A percentile compares a stretch with the other conserved stretches of the same genome.
These are phyloP conservation scores for Aureobasidium sp. DNA, from an alignment of 2,329 filamentous ascomycete genomes.

Conservation along the genomic window DNA sequence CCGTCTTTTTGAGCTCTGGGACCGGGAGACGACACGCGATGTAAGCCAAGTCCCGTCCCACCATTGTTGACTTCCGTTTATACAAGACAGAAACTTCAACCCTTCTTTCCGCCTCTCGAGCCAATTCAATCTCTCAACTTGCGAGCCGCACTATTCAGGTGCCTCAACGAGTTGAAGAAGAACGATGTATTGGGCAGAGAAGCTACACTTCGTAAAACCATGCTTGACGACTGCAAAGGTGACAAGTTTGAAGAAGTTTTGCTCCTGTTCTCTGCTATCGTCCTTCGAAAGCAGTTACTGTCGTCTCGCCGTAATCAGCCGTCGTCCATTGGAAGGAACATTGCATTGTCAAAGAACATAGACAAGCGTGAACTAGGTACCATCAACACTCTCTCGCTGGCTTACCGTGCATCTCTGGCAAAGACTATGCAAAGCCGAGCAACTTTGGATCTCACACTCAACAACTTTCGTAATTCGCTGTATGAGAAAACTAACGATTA, in stretches of 20 bases:
- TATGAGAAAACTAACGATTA: conserved; percentile 54
- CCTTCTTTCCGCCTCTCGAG: conserved; percentile 85
- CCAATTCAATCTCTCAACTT: conserved; percentile 87
- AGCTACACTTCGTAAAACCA: conserved; percentile 76
- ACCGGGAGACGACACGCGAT: conserved; percentile 64
- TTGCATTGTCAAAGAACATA: conserved; percentile 35
- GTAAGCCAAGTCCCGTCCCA: conserved; percentile 36
- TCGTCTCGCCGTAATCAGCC: conserved; percentile 30
- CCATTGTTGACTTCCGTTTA: background rate
- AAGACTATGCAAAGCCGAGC: conserved; percentile 16
- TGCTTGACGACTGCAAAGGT: conserved; percentile 93
- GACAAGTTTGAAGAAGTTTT: conserved; percentile 84
- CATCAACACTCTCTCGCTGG: conserved; percentile 60
- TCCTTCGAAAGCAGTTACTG: conserved; percentile 61
- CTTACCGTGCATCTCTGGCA: conserved; percentile 61
- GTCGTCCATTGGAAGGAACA: conserved; percentile 39
- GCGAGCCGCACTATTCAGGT: conserved; percentile 71
- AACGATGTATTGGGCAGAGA: conserved; percentile 74
- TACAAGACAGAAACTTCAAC: conserved; percentile 64
- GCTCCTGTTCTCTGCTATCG: conserved; percentile 72
- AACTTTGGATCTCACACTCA: conserved; percentile 45
- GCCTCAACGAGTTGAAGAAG: conserved; percentile 80
- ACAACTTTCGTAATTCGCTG: conserved; percentile 57
- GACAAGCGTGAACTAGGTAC: conserved; percentile 26
- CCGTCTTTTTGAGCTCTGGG: conserved; percentile 76